phyloP scores from a whole-genome alignment of 2,329 filamentous ascomycete genomes.

The Fusarium verticillioides region DNA sequence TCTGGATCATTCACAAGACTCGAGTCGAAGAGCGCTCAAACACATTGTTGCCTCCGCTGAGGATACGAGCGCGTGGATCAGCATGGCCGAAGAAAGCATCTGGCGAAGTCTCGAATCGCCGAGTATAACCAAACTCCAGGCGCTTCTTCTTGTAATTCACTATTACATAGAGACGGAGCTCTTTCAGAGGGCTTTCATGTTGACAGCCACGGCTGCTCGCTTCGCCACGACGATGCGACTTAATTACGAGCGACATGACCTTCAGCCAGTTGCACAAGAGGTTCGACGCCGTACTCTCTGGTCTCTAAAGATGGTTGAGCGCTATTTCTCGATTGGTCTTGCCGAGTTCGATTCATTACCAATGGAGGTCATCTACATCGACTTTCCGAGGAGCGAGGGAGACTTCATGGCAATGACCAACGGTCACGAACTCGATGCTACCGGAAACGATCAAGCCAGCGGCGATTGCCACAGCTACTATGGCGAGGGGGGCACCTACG shows the following conservation, averaged over 20 bases:
- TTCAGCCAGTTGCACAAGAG: neutral
- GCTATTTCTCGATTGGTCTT: neutral
- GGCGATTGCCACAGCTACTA: rapidly evolving
- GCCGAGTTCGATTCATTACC: neutral
- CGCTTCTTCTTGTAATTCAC: neutral
- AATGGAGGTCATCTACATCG: neutral
- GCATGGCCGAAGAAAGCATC: neutral
- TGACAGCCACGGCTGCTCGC: neutral
- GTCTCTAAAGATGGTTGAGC: neutral
- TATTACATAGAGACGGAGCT: neutral
- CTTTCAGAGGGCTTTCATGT: neutral
- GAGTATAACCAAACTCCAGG: neutral
- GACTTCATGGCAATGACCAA: neutral
- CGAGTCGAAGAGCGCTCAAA: too few species aligned
- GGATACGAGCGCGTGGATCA: neutral
- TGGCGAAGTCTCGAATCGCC: neutral
- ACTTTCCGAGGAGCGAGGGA: neutral
- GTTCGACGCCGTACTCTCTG: neutral
- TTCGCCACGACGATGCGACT: neutral
- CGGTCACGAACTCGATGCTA: neutral
- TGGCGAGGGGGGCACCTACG: neutral
- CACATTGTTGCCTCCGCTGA: neutral
- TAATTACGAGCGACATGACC: neutral
- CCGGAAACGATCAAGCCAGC: neutral
- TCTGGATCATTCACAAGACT: neutral